Evolutionary conservation across 768 basidiomycete species (phyloP).

Genomic region (Botryobasidium botryosum): DNA sequence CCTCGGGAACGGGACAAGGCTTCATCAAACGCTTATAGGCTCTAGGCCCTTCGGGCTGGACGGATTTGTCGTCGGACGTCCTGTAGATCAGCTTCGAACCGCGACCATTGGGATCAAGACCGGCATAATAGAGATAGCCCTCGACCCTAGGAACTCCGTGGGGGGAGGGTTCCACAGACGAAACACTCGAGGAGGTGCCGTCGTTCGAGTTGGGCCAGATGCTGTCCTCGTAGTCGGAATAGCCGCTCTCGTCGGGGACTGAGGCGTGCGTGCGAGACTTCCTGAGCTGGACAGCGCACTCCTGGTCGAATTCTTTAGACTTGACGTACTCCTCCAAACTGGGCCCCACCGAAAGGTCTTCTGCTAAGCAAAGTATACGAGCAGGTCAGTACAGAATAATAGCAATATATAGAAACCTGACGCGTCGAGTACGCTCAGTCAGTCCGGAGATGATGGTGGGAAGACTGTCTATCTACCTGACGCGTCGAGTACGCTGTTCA

Average conservation of each 20-base stretch:
- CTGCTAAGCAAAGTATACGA: conserved; percentile 10
- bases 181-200: conserved; percentile 6
- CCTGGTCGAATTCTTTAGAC: conserved; percentile 4
- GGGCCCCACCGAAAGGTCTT: too few relatives aligned
- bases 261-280: not conserved
- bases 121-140: conserved; percentile 20
- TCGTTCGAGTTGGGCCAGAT: conserved; percentile 7
- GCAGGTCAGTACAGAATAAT: conserved; percentile 13
- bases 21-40: conserved; percentile 17
- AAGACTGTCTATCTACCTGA: too few relatives aligned
- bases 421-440: too few relatives aligned
- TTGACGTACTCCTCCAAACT: conserved; percentile 7
- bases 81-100: conserved; percentile 25
- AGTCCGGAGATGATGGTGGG: too few relatives aligned
- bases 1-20: conserved; percentile 17
- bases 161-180: conserved; percentile 10
- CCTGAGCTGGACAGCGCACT: not conserved
- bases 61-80: conserved; percentile 21
- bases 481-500: too few relatives aligned
- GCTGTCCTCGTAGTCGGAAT: conserved; percentile 8
- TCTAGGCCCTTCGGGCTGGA: conserved; percentile 19
- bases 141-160: conserved; percentile 18
- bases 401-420: too few relatives aligned
- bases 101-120: conserved; percentile 15
- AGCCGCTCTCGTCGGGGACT: not conserved